Conservation (phyloP, 176 grass and related monocot genomes). For the Zea luxurians region DNA sequence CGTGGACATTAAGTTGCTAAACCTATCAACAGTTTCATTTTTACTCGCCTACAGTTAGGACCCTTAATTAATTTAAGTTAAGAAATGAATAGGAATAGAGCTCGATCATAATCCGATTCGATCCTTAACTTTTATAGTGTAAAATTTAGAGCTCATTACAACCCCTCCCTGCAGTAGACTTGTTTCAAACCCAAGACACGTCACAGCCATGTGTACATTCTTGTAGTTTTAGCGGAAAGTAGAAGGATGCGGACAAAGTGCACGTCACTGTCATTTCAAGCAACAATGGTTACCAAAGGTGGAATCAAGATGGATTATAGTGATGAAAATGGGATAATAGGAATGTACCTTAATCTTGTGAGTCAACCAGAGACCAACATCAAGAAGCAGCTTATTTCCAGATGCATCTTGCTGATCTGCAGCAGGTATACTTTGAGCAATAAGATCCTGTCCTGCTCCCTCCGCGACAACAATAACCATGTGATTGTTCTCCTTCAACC, state of each 20-base stretch:
- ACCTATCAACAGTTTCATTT: background rate
- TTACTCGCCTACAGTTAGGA: background rate
- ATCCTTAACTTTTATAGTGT: too few relatives aligned
- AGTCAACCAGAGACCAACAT: slow-evolving; percentile 96
- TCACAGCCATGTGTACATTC: background rate
- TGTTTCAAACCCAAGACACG: slow-evolving; percentile 23
- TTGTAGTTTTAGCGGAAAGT: slow-evolving; percentile 10
- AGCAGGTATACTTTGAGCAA: slow-evolving; percentile 71
- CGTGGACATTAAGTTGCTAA: background rate
- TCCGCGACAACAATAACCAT: slow-evolving; percentile 97
- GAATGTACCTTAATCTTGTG: slow-evolving; percentile 84
- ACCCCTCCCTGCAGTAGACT: background rate
- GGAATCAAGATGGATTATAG: background rate
- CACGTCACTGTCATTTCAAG: background rate
- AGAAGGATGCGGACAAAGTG: slow-evolving; percentile 3
- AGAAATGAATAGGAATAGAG: too few relatives aligned
- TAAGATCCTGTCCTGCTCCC: slow-evolving; percentile 89
- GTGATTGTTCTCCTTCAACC: slow-evolving; percentile 89
- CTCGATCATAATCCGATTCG: too few relatives aligned
- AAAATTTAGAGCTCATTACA: too few relatives aligned
- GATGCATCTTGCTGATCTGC: slow-evolving; percentile 76
- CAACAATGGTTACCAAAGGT: background rate
- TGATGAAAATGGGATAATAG: background rate
- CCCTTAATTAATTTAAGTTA: too few relatives aligned
- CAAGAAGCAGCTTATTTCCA: slow-evolving; percentile 93